These are phyloP conservation scores for Amoebophrya sp. DNA, from an alignment of 169 alveolate species.

Conservation along the genomic window DNA sequence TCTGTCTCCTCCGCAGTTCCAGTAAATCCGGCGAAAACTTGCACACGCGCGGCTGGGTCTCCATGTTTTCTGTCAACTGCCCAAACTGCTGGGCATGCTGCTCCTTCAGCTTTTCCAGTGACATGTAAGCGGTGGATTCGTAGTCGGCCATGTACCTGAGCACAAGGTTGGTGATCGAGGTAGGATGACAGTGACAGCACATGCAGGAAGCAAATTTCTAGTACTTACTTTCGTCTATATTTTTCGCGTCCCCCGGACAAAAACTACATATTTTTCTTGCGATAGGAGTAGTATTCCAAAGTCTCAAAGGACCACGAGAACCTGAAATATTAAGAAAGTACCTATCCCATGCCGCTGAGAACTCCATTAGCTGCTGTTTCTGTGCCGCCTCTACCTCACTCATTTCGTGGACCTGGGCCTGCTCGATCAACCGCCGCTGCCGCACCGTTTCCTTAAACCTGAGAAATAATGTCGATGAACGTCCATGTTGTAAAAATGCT, in stretches of 20 bases:
- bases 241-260: neutral
- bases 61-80: neutral
- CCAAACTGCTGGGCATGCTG: neutral
- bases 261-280: neutral
- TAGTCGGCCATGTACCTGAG: conserved; percentile 43
- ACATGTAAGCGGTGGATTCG: conserved; percentile 48
- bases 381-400: conserved; percentile 45
- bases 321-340: neutral
- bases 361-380: conserved; percentile 37
- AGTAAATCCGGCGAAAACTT: conserved; percentile 44
- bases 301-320: neutral
- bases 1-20: conserved; percentile 44
- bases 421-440: neutral
- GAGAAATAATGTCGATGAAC: neutral
- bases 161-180: too few relatives aligned
- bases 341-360: conserved; percentile 50
- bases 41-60: conserved; percentile 39
- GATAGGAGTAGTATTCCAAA: neutral
- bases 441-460: neutral
- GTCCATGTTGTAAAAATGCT: neutral
- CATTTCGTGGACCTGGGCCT: conserved; percentile 42
- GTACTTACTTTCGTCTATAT: neutral
- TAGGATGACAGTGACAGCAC: too few relatives aligned
- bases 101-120: conserved; percentile 41
- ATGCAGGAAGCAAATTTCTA: too few relatives aligned